Evolutionary conservation across 345 rosid genomes (phyloP), one percentile per base, ranked within the genome.

Genomic region (Rhodamnia rubescens): DNA sequence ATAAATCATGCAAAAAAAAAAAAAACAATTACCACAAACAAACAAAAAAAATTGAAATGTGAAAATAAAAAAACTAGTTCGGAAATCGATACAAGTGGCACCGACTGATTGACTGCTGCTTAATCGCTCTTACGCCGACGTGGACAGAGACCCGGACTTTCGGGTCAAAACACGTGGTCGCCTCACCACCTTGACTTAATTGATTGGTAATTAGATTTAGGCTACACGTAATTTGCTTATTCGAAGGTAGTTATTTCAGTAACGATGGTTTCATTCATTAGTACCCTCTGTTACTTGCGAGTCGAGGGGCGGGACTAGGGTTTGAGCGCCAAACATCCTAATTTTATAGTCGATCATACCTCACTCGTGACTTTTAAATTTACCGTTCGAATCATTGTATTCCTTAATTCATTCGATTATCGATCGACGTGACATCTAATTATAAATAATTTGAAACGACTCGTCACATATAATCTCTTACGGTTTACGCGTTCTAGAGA

Each of bases 161-260:
- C 49, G 84, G 90, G 89, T 89, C 92, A 90, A 88, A 74, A 85
- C 88, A 87, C 89, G 89, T 88, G 91, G 82, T 54, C 49, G 42
- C 69, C 83, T 85, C 86, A 59, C 12, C 74, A 9, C 44, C 56
- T 1, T 84, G 44, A 32, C 3, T 32, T 32, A 20, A 18, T 8
- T 32, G 78, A 64, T 32, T 8, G 36, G 24, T 8, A 64, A 32
- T 3, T 2, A 2, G 44, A 64, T 32, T 32, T 64, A 64, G 75
- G 75, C 75, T 20, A 0, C 24, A 2, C 8, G 44, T 18, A 32
- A 64, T 32, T 64, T 32, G 44, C 78, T 32, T 64, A 11, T 16
- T 64, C 10, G 7, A 59, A 13, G 14, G 40, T 13, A 59, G 29
- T 27, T 8, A 64, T 64, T 32, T 64, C 75, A 32, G 24, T 5